Percentiles rank a stretch among this genome's conserved stretches.
Conservation (phyloP, 1,284 basidiomycete species). For the Singerocomus inundabilis region DNA sequence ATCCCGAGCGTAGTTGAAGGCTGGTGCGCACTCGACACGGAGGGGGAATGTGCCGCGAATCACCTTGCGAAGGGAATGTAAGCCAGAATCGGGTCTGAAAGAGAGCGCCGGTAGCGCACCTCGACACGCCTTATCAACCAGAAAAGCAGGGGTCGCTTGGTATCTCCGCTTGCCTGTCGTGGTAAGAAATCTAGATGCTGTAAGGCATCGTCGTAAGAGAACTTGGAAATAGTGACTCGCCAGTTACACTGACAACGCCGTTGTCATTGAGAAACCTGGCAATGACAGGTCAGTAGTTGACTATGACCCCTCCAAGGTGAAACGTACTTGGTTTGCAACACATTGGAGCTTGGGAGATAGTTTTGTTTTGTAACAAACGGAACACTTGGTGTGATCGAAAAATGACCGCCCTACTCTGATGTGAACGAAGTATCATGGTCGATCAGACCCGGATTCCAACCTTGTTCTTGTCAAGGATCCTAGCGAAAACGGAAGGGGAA, state of each 20-base stretch:
- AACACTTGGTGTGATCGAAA: slow-evolving; percentile 73
- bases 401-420: slow-evolving; percentile 78
- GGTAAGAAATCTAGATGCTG: slow-evolving; percentile 69
- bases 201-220: background rate
- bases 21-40: slow-evolving; percentile 84
- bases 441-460: slow-evolving; percentile 23
- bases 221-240: slow-evolving; percentile 34
- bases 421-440: slow-evolving; percentile 3
- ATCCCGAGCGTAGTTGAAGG: slow-evolving; percentile 88
- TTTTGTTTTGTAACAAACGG: slow-evolving; percentile 79
- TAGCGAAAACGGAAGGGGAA: slow-evolving; percentile 86
- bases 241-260: slow-evolving; percentile 79
- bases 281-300: background rate
- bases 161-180: slow-evolving; percentile 49
- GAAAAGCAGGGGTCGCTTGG: slow-evolving; percentile 66
- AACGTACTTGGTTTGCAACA: slow-evolving; percentile 74
- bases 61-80: slow-evolving; percentile 40
- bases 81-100: background rate
- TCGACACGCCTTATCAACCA: slow-evolving; percentile 90
- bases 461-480: slow-evolving; percentile 83
- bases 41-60: slow-evolving; percentile 78
- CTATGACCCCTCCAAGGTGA: background rate
- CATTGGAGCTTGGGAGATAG: slow-evolving; percentile 85
- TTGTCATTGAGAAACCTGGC: slow-evolving; percentile 73
- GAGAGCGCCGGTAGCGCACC: slow-evolving; percentile 32